Conservation (phyloP, 1,284 basidiomycete species). For the Cryptococcus sp. region DNA sequence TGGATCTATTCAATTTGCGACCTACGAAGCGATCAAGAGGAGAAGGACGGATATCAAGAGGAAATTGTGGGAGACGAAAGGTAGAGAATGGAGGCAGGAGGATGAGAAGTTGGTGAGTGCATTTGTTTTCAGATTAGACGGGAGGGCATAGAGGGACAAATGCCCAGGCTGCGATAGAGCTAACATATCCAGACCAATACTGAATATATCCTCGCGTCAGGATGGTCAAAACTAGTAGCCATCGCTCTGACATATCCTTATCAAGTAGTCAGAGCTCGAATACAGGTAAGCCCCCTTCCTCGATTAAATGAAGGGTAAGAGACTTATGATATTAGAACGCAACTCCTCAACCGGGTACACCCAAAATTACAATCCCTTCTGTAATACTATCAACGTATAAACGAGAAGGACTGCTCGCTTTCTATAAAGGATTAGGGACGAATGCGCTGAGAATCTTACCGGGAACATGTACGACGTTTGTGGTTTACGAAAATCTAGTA, state of each 20-base stretch:
- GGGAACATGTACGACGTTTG: slow-evolving; percentile 96
- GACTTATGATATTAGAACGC: slow-evolving; percentile 45
- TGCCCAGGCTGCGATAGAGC: neutral
- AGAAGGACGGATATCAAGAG: slow-evolving; percentile 77
- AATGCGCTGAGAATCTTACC: slow-evolving; percentile 94
- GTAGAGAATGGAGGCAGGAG: slow-evolving; percentile 61
- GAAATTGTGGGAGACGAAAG: slow-evolving; percentile 57
- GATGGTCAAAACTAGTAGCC: slow-evolving; percentile 80
- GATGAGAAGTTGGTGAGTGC: slow-evolving; percentile 75
- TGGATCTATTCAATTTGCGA: slow-evolving; percentile 93
- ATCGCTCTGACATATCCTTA: slow-evolving; percentile 90
- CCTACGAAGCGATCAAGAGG: slow-evolving; percentile 91
- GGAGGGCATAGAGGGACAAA: neutral
- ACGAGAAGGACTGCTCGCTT: slow-evolving; percentile 75
- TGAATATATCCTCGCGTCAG: slow-evolving; percentile 89
- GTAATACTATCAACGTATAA: slow-evolving; percentile 75
- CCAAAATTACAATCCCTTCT: slow-evolving; percentile 64
- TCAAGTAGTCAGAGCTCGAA: slow-evolving; percentile 89
- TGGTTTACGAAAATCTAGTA: slow-evolving; percentile 93
- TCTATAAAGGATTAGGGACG: slow-evolving; percentile 94
- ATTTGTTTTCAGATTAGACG: neutral
- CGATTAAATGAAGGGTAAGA: neutral
- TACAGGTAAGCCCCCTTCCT: slow-evolving; percentile 61
- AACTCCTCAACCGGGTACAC: slow-evolving; percentile 57
- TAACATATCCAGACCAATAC: slow-evolving; percentile 66